Evolutionary conservation across 306 rosid species (phyloP).

Genomic region (Lagenaria siceraria): DNA sequence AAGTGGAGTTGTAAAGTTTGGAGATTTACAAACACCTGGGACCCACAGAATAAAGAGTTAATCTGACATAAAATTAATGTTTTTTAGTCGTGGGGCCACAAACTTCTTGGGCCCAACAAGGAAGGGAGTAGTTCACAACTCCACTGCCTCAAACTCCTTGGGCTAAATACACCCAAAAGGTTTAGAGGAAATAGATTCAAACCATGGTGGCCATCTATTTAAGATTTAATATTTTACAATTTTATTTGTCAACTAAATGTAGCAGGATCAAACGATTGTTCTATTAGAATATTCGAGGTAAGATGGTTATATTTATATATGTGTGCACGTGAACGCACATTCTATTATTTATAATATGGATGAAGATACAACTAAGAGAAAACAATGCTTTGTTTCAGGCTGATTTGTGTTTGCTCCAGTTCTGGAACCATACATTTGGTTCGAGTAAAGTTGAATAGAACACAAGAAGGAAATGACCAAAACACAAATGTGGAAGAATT

Average conservation of each 20-base stretch:
- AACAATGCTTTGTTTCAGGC: conserved; percentile 24
- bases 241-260: not conserved
- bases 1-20: too few species aligned
- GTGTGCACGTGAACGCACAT: too few species aligned
- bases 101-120: too few species aligned
- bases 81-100: too few species aligned
- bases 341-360: not conserved
- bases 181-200: too few species aligned
- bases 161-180: too few species aligned
- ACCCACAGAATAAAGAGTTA: too few species aligned
- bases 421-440: conserved; percentile 57
- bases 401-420: conserved; percentile 65
- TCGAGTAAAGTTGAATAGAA: conserved; percentile 21
- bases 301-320: not conserved
- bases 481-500: conserved; percentile 39
- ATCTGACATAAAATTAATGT: too few species aligned
- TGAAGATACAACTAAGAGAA: not conserved
- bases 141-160: too few species aligned
- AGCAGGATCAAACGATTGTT: not conserved
- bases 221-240: too few species aligned
- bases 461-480: conserved; percentile 3
- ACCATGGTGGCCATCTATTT: not conserved
- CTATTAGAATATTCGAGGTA: not conserved
- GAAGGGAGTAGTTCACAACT: too few species aligned
- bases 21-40: too few species aligned